Evolutionary conservation across 2,329 filamentous ascomycete species (phyloP).

Genomic region (Trichoderma hamatum): DNA sequence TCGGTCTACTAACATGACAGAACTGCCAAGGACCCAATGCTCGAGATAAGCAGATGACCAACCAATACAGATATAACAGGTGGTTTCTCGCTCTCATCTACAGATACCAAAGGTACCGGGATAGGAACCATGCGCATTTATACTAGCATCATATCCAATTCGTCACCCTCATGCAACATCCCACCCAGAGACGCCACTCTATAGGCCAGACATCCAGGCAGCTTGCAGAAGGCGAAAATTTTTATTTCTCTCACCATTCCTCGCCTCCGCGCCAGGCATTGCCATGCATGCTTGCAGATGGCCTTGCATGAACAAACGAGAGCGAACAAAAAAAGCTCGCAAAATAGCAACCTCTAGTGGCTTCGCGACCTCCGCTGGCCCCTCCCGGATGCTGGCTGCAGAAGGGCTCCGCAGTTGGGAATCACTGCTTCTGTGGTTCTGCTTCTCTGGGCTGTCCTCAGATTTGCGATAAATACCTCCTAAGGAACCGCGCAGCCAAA

Average conservation of each 20-base stretch:
- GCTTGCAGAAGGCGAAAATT: neutral
- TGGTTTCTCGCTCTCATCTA: neutral
- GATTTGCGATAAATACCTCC: neutral
- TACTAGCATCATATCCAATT: slow-evolving; percentile 8
- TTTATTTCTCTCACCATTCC: slow-evolving; percentile 11
- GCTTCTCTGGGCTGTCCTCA: neutral
- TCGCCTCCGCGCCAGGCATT: neutral
- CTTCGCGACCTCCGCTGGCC: neutral
- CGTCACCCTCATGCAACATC: slow-evolving; percentile 11
- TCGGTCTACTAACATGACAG: neutral
- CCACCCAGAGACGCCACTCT: neutral
- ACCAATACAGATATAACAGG: neutral
- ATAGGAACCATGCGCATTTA: neutral
- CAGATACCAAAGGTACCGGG: neutral
- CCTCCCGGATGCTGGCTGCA: slow-evolving; percentile 1
- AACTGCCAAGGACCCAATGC: neutral
- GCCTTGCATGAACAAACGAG: neutral
- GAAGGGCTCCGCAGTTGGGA: slow-evolving; percentile 25
- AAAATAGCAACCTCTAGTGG: neutral
- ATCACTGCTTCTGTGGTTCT: slow-evolving; percentile 19
- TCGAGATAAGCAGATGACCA: neutral
- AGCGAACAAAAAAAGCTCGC: neutral
- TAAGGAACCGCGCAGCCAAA: neutral
- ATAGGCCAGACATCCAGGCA: neutral
- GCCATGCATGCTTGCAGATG: neutral